Percentiles rank a stretch among this genome's conserved stretches.
Evolutionary conservation across 192 early-diverging fungal species (phyloP).

Genomic region (Backusella tarrabulga): DNA sequence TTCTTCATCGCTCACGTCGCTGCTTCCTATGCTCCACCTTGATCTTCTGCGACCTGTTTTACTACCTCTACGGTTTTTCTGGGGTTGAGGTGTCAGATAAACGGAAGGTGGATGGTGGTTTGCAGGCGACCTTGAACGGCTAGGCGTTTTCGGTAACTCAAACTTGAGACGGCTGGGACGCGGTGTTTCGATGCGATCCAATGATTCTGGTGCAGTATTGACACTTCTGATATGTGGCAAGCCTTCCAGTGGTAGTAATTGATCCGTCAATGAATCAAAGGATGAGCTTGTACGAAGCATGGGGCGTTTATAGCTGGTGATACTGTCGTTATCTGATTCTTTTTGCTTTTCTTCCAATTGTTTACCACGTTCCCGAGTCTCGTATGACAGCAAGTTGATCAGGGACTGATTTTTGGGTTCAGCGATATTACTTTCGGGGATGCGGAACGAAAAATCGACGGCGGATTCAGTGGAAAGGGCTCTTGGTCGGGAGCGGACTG

Average conservation of each 20-base stretch:
- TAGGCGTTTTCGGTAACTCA: conserved; percentile 18
- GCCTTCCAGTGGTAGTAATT: conserved; percentile 17
- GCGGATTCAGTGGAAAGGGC: background rate
- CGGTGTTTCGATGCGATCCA: background rate
- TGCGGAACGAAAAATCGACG: background rate
- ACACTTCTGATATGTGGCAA: background rate
- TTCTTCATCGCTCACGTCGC: conserved; percentile 10
- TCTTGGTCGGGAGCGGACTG: background rate
- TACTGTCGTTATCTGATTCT: background rate
- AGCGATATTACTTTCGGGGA: background rate
- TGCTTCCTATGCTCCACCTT: conserved; percentile 12
- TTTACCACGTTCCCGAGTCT: background rate
- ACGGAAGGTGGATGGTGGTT: background rate
- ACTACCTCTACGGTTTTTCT: background rate
- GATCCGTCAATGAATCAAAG: conserved; percentile 23
- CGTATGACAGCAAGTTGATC: background rate
- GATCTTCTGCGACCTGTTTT: background rate
- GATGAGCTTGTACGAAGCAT: conserved; percentile 8
- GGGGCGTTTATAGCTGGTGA: background rate
- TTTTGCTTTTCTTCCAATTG: background rate
- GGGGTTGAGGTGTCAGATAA: background rate
- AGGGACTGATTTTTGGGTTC: background rate
- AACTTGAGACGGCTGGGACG: conserved; percentile 21
- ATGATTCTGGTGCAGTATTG: background rate
- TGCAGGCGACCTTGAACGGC: conserved; percentile 1